phyloP scores from a whole-genome alignment of 805 yeast species.

The Lipomyces chichibuensis region DNA sequence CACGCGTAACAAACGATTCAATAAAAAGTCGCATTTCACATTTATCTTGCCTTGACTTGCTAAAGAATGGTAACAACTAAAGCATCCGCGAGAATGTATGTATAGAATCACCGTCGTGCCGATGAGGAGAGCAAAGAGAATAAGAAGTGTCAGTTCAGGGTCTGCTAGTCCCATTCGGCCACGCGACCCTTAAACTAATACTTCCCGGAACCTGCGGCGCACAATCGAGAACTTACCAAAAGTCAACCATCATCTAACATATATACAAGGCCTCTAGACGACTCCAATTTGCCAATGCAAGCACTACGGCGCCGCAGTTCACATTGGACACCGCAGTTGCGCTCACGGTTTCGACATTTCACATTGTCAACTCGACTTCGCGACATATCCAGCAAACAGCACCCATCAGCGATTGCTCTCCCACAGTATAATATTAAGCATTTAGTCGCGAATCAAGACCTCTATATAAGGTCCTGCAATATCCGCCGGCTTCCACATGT shows the following conservation, averaged over 20 bases:
- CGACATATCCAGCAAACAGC: not conserved
- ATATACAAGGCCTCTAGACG: not conserved
- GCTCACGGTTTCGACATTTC: not conserved
- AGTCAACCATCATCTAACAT: not conserved
- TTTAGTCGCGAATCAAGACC: conserved; percentile 18
- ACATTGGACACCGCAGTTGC: not conserved
- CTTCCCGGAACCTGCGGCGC: not conserved
- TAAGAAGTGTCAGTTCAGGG: no score
- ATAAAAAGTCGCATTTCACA: not conserved
- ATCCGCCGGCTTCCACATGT: conserved; percentile 23
- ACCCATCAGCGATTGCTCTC: conserved; percentile 3
- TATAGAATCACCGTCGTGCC: not conserved
- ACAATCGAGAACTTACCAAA: not conserved
- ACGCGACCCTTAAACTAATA: no score
- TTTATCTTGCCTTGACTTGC: not conserved
- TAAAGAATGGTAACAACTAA: no score
- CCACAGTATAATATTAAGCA: conserved; percentile 26
- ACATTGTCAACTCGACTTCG: conserved; percentile 1
- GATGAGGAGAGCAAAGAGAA: no score
- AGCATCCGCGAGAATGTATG: not conserved
- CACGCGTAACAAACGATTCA: no score
- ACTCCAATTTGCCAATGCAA: not conserved
- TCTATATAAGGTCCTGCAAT: conserved; percentile 22
- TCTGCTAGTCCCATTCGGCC: no score
- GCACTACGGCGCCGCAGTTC: not conserved